These are phyloP conservation scores for Trametes cinnabarina DNA, from an alignment of 768 basidiomycete species.

Conservation along the genomic window DNA sequence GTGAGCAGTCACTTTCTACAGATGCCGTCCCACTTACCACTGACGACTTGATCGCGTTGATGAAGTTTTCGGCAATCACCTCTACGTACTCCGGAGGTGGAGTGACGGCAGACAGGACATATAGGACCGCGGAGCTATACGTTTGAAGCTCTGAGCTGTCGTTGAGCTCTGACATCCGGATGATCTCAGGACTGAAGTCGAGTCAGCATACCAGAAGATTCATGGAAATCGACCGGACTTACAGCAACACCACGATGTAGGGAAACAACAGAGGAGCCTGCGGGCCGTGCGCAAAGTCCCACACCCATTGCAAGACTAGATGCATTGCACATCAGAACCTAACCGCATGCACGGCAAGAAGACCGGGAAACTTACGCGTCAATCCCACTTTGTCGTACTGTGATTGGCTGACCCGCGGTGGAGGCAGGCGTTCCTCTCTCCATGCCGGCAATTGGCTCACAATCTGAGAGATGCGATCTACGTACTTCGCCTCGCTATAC, in stretches of 20 bases:
- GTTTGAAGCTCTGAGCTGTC: conserved; percentile 81
- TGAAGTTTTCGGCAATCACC: conserved; percentile 58
- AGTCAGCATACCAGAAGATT: conserved; percentile 7
- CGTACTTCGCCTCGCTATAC: conserved; percentile 53
- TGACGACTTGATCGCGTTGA: conserved; percentile 73
- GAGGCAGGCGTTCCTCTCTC: conserved; percentile 76
- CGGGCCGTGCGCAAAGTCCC: conserved; percentile 70
- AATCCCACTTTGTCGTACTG: conserved; percentile 87
- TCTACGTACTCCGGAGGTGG: conserved; percentile 66
- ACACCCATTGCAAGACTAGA: conserved; percentile 78
- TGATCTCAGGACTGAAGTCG: conserved; percentile 69
- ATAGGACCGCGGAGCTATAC: conserved; percentile 77
- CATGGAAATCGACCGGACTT: too few species aligned
- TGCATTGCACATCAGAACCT: conserved; percentile 4
- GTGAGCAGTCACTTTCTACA: conserved; percentile 6
- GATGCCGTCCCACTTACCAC: conserved; percentile 44
- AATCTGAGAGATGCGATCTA: conserved; percentile 55
- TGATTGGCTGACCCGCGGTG: conserved; percentile 84
- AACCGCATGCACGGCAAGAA: background rate
- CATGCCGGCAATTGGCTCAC: conserved; percentile 59
- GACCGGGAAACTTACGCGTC: conserved; percentile 54
- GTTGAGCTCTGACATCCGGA: conserved; percentile 88
- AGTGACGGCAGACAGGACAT: conserved; percentile 79
- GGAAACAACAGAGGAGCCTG: conserved; percentile 76
- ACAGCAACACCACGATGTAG: conserved; percentile 77